Evolutionary conservation across 441 rosid species (phyloP), one percentile per base, ranked within the genome.

Genomic region (Croton setiger): DNA sequence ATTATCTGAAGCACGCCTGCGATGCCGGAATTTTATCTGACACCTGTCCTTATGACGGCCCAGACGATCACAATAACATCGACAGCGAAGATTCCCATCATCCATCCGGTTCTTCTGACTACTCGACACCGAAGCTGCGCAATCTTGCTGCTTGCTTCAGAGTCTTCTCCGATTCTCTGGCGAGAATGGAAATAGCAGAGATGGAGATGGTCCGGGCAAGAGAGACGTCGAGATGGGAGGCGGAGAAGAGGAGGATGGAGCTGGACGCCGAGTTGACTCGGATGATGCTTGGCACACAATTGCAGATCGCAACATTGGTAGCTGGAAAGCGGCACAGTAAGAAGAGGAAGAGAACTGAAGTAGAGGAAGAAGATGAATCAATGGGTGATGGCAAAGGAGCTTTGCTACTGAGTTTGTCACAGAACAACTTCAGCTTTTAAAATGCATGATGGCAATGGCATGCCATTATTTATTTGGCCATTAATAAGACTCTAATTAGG

Each of bases 171-270:
- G 89, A 89, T 71, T 83, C 86, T 48, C 37, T 87, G 59, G 76
- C 75, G 65, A 75, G 83, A 48, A 81, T 71, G 70, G 81, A 87
- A 60, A 23, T 70, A 35, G 84, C 75, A 5, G 90, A 82, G 83
- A 74, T 71, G 79, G 88, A 90, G 86, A 82, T 86, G 87, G 67
- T 79, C 52, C 80, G 77, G 69, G 83, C 89, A 31, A 78, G 84
- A 52, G 90, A 90, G 65, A 84, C 80, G 23, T 71, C 73, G 21
- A 63, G 88, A 64, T 66, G 79, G 59, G 90, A 84, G 69, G 81
- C 76, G n/a, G 86, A 85, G 79, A 83, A 78, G 68, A 54, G 74
- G 72, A 75, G 83, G 74, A 54, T 66, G 65, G 86, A 86, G 53
- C 17, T 72, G 71, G 86, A 86, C 74, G 60, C 74, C 4, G 85